Conservation (phyloP, 1,139 yeast genomes). For the Suhomyces ambrosiae region DNA sequence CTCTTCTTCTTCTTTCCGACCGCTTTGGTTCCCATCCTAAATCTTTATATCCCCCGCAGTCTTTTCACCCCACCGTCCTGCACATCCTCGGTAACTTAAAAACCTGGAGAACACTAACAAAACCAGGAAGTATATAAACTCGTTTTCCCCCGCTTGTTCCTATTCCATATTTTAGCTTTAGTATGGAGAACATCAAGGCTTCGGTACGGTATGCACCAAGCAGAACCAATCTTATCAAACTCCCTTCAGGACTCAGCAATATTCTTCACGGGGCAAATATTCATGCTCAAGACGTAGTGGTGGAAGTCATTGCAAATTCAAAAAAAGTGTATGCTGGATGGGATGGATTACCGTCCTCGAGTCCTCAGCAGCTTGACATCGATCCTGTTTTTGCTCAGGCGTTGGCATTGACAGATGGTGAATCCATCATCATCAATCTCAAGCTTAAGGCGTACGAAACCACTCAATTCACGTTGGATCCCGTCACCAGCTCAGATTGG, state of each 20-base stretch:
- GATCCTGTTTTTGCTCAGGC: slow-evolving; percentile 45
- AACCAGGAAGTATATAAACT: too few relatives aligned
- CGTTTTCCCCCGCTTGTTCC: slow-evolving; percentile 3
- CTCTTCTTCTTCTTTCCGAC: not conserved
- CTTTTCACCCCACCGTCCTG: slow-evolving; percentile 2
- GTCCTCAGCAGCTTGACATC: slow-evolving; percentile 35
- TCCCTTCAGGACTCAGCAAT: slow-evolving; percentile 55
- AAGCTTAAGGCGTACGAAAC: slow-evolving; percentile 54
- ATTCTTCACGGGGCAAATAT: slow-evolving; percentile 56
- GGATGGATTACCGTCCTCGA: slow-evolving; percentile 64
- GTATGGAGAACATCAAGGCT: slow-evolving; percentile 47
- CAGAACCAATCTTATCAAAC: slow-evolving; percentile 57
- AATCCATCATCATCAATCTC: slow-evolving; percentile 43
- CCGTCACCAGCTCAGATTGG: slow-evolving; percentile 82
- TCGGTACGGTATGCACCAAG: slow-evolving; percentile 35
- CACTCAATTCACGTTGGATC: slow-evolving; percentile 72
- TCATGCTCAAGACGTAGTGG: slow-evolving; percentile 60
- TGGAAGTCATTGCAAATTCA: slow-evolving; percentile 41
- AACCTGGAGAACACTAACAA: slow-evolving; percentile 14
- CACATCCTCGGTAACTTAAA: slow-evolving; percentile 12
- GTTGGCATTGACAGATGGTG: slow-evolving; percentile 53
- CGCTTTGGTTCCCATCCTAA: too few relatives aligned
- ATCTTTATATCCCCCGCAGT: too few relatives aligned
- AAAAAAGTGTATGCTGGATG: slow-evolving; percentile 65
- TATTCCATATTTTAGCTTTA: slow-evolving; percentile 2